These are phyloP conservation scores for Magnusiomyces suaveolens DNA, from an alignment of 1,139 yeast genomes.

Conservation along the genomic window DNA sequence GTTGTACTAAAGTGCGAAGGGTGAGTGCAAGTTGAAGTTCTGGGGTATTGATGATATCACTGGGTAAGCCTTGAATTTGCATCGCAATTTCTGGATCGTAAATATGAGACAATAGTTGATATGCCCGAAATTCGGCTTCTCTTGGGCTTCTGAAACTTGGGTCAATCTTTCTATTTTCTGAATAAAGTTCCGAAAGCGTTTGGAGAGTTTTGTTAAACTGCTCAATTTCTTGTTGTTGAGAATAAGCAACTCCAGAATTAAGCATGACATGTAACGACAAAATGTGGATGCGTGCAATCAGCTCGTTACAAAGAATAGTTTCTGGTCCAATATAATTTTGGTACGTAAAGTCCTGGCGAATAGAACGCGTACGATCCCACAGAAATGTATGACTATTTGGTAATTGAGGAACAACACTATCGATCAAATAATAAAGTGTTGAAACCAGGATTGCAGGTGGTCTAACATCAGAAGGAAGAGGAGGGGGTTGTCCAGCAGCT, in stretches of 20 bases:
- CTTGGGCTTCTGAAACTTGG: constrained; percentile 44
- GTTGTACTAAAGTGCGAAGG: constrained; percentile 56
- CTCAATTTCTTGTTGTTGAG: constrained; percentile 91
- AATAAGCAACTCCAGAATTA: constrained; percentile 58
- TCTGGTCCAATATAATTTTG: constrained; percentile 93
- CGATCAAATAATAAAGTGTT: constrained; percentile 63
- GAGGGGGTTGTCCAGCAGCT: constrained; percentile 98
- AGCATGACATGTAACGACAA: constrained; percentile 82
- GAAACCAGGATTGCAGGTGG: constrained; percentile 68
- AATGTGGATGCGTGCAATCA: constrained; percentile 82
- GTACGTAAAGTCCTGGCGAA: constrained; percentile 92
- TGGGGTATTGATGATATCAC: constrained; percentile 42
- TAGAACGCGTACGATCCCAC: constrained; percentile 99
- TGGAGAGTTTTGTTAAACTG: constrained; percentile 89
- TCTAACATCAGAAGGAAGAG: constrained; percentile 92
- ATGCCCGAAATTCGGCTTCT: constrained; percentile 91
- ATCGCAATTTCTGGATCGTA: constrained; percentile 81
- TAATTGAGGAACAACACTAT: constrained; percentile 49
- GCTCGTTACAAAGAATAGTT: constrained; percentile 86
- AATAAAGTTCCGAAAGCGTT: constrained; percentile 79
- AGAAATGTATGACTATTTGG: constrained; percentile 85
- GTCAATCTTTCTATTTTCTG: constrained; percentile 64
- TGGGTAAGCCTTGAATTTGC: constrained; percentile 62
- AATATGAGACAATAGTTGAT: constrained; percentile 68
- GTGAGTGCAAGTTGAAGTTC: constrained; percentile 64